Base-by-base conservation (phyloP, 495 filamentous ascomycete species). In the Cercophora samala region DNA sequence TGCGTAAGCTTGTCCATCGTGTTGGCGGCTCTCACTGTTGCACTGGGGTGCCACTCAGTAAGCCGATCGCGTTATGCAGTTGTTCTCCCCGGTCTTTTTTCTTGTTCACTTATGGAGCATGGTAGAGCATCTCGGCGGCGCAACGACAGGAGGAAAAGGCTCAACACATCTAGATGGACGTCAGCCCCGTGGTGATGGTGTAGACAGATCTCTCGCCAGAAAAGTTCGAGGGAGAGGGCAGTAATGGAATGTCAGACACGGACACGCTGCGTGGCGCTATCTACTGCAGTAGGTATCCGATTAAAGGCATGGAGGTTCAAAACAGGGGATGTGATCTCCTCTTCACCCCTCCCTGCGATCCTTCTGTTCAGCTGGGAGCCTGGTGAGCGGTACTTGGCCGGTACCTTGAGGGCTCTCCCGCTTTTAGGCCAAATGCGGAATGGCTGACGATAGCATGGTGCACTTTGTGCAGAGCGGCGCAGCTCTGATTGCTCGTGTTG, bases 351-450 rank as follows among this genome's bases (percentile, higher is more conserved):
- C 53, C 53, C n/a, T 56, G n/a, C 53, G n/a, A 56, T 56, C 53
- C 53, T 56, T 56, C n/a, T 21, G 53, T 56, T 56, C 53, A 56
- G 53, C 53, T 56, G n/a, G 22, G 53, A 23, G 37, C 37, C 37
- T 46, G 37, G 15, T 17, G 37, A 23, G 53, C 22, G 53, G 19
- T 56, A 56, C 53, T 56, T 56, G n/a, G n/a, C 13, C 6, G 53
- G 53, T 56, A 56, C 53, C 13, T 56, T 9, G 53, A 23, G 8
- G n/a, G n/a, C 53, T 56, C 6, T 23, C 53, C 53, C 53, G 22
- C n/a, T 8, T 23, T 23, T 2, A 23, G 53, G 4, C 53, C 53
- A 9, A 56, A 56, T 56, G 18, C 1, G 53, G 53, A 23, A 56
- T 46, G 37, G 37, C 37, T 46, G 37, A 46, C 37, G 9, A 46